A percentile compares a stretch with the other conserved stretches of the same genome.
Evolutionary conservation across 345 rosid species (phyloP).

Genomic region (Corchorus olitorius): DNA sequence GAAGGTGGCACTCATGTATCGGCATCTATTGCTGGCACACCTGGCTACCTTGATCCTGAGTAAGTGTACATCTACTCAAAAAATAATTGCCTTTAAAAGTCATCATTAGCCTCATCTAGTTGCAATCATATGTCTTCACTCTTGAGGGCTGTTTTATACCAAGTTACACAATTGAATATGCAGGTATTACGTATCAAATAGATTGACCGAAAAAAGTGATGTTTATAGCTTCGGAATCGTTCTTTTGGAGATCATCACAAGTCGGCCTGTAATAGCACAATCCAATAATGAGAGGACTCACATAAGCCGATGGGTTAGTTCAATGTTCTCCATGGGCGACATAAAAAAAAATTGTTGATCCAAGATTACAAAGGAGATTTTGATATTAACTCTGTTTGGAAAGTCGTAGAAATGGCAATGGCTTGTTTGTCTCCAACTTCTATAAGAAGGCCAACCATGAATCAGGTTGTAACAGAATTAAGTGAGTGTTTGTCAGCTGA

Average conservation of each 20-base stretch:
- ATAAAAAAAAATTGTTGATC: constrained; percentile 51
- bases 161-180: too few relatives aligned
- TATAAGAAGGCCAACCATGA: constrained; percentile 47
- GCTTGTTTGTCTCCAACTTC: constrained; percentile 38
- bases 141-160: too few relatives aligned
- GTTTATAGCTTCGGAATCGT: constrained; percentile 64
- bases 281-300: constrained; percentile 27
- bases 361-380: constrained; percentile 42
- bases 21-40: background rate
- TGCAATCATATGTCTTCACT: background rate
- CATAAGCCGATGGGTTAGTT: constrained; percentile 45
- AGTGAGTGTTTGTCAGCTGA: constrained; percentile 35
- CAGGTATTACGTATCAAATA: constrained; percentile 34
- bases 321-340: constrained; percentile 46
- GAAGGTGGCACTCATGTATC: constrained; percentile 32
- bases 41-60: constrained; percentile 43
- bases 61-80: background rate
- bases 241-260: constrained; percentile 53
- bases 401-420: constrained; percentile 52
- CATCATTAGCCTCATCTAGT: too few relatives aligned
- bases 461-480: constrained; percentile 39
- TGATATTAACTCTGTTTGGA: constrained; percentile 48
- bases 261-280: constrained; percentile 36
- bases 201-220: constrained; percentile 53
- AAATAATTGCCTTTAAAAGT: background rate